Evolutionary conservation across 306 rosid species (phyloP), one percentile per base, ranked within the genome.

Genomic region (Ormosia semicastrata): DNA sequence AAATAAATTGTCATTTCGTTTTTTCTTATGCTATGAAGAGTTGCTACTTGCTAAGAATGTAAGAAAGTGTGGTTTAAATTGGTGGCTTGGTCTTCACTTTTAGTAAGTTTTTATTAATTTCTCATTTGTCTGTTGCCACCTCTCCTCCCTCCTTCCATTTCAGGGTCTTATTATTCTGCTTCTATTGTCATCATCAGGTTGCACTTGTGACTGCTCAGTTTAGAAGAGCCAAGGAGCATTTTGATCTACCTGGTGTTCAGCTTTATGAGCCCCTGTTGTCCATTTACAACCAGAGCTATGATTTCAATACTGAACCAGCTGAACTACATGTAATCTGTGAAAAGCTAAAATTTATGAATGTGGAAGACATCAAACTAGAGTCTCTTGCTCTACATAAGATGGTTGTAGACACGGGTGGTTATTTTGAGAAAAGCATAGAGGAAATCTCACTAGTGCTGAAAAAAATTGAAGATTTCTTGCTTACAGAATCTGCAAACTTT

Each of bases 171-270:
- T 56, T 47, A 46, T 10, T 77, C 18, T 64, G 79, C 62, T 63
- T 14, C 78, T 58, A 54, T 37, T 82, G 60, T 68, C 6, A 47
- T 81, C 86, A 57, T 60, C 83, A 92, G 98, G 86, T 92, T 54
- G 96, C 87, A 65, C 98, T 94, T 62, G 94, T 94, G 85, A 87
- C 83, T 73, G 76, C 91, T 75, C 98, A 94, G 80, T 94, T 94
- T 86, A 81, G 85, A 92, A 86, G 94, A 82, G 90, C 92, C 82
- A 92, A 91, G 80, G 95, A 87, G 77, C 81, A 87, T 80, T 78
- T 83, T 63, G 94, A 88, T 47, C 71, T 84, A 13, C 88, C 90
- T 4, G 94, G 87, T 72, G 70, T 77, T 47, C 90, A 92, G 89
- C 87, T 94, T 41, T 83, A 81, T 77, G 97, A 86, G 49, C 86